These are phyloP conservation scores for Flaveria brownii DNA, from an alignment of 129 eudicot genomes.

Conservation along the genomic window DNA sequence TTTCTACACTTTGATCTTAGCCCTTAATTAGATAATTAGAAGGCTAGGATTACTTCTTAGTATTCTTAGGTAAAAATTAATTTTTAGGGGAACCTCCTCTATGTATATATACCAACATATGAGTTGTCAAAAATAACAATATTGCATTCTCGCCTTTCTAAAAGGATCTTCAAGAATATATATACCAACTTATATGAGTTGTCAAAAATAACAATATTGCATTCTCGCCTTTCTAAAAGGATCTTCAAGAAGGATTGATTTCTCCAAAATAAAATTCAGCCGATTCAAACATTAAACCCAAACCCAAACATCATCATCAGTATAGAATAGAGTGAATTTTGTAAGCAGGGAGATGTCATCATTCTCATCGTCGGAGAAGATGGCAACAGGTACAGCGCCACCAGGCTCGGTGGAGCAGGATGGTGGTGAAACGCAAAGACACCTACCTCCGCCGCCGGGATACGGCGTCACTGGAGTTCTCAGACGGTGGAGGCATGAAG, in stretches of 20 bases:
- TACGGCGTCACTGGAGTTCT: constrained; percentile 50
- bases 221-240: constrained; percentile 8
- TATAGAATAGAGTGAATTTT: not conserved
- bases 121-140: constrained; percentile 36
- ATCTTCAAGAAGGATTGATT: constrained; percentile 22
- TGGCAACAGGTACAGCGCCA: constrained; percentile 40
- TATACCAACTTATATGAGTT: constrained; percentile 20
- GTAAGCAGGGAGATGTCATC: constrained; percentile 21
- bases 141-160: constrained; percentile 11
- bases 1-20: no score
- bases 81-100: no score
- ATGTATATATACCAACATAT: not conserved
- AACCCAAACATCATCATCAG: constrained; percentile 16
- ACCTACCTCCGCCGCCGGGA: constrained; percentile 42
- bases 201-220: constrained; percentile 27
- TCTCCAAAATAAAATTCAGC: not conserved
- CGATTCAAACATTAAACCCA: constrained; percentile 1
- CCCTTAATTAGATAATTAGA: no score
- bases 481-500: constrained; percentile 68
- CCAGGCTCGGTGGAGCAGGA: constrained; percentile 16
- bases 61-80: no score
- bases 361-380: constrained; percentile 28
- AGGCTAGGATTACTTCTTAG: no score
- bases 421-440: constrained; percentile 14
- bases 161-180: constrained; percentile 7